Evolutionary conservation across 306 rosid genomes (phyloP).

Genomic region (Malus sylvestris): DNA sequence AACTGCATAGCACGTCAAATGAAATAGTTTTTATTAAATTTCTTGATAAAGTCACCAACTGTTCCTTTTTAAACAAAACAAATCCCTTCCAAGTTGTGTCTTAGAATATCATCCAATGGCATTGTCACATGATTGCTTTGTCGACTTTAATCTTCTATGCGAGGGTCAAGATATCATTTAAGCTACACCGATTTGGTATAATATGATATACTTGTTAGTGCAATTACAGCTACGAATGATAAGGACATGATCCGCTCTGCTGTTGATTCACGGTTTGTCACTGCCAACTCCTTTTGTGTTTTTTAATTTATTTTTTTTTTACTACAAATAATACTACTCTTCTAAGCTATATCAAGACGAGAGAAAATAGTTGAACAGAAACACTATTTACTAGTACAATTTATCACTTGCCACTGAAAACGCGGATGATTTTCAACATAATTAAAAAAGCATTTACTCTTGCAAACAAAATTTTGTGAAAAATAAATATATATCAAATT

Average conservation of each 20-base stretch:
- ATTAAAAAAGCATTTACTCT: no score
- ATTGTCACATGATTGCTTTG: not conserved
- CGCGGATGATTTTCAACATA: no score
- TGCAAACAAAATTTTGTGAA: no score
- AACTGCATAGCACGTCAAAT: not conserved
- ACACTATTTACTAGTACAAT: no score
- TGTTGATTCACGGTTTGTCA: not conserved
- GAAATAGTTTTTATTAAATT: no score
- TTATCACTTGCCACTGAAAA: not conserved
- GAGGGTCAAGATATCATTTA: not conserved
- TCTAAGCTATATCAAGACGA: not conserved
- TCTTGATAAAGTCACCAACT: no score
- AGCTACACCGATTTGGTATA: not conserved
- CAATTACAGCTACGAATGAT: constrained; percentile 7
- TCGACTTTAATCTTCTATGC: not conserved
- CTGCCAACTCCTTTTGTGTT: not conserved
- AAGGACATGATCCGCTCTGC: not conserved
- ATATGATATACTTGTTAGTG: not conserved
- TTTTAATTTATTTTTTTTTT: no score
- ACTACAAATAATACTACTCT: no score
- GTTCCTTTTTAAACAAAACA: no score
- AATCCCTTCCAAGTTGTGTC: not conserved
- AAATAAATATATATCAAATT: no score
- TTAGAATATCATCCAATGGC: not conserved
- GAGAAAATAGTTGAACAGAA: no score